These are phyloP conservation scores for Nephelium lappaceum DNA, from an alignment of 345 rosid species.

Conservation along the genomic window DNA sequence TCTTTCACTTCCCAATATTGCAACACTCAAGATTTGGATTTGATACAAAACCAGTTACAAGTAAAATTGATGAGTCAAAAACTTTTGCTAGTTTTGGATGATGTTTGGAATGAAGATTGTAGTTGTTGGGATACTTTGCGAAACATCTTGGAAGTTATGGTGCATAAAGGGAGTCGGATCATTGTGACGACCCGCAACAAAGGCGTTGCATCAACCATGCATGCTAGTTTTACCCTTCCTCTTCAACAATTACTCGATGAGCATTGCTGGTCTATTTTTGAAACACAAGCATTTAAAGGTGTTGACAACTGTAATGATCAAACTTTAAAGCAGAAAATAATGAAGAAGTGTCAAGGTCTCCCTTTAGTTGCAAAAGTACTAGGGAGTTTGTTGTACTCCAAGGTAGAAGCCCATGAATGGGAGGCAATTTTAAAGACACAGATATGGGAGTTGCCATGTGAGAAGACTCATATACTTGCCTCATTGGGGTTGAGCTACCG, in stretches of 20 bases:
- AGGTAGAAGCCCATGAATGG: constrained; percentile 38
- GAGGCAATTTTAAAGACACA: constrained; percentile 34
- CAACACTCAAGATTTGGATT: constrained; percentile 31
- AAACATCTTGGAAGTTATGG: constrained; percentile 9
- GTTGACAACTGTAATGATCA: constrained; percentile 14
- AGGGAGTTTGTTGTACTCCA: constrained; percentile 39
- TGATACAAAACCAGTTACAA: constrained; percentile 36
- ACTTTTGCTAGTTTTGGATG: background rate
- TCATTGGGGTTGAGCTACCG: constrained; percentile 35
- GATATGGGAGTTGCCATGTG: constrained; percentile 38
- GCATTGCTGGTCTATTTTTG: constrained; percentile 35
- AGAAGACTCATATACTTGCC: constrained; percentile 31
- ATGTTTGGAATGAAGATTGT: constrained; percentile 41
- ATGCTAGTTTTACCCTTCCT: constrained; percentile 23
- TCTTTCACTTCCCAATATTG: constrained; percentile 30
- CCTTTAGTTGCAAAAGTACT: constrained; percentile 45
- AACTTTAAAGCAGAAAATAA: constrained; percentile 32
- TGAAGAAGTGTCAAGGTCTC: constrained; percentile 40
- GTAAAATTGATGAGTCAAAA: background rate
- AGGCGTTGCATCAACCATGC: constrained; percentile 30
- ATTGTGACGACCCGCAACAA: constrained; percentile 40
- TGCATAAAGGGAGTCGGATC: constrained; percentile 37
- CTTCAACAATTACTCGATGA: constrained; percentile 33
- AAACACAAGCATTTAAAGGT: constrained; percentile 23
- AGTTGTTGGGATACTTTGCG: constrained; percentile 33